Conservation (phyloP, 2,329 filamentous ascomycete genomes). For the Chalara sp. region DNA sequence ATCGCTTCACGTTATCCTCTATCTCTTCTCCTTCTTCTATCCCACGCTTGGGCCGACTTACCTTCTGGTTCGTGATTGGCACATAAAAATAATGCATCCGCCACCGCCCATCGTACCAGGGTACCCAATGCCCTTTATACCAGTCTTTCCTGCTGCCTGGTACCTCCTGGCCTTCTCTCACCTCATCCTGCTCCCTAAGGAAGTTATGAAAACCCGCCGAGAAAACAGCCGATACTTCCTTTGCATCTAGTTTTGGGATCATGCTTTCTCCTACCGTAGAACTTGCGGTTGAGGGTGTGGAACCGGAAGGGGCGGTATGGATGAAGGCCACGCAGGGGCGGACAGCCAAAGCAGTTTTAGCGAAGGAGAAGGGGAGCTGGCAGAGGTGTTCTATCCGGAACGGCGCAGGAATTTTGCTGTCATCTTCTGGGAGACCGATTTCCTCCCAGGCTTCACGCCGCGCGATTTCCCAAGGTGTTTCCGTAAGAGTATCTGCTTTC, state of each 20-base stretch:
- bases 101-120: constrained; percentile 76
- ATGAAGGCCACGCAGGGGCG: constrained; percentile 74
- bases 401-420: constrained; percentile 61
- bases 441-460: constrained; percentile 88
- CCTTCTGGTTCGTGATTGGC: constrained; percentile 64
- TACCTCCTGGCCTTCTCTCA: constrained; percentile 25
- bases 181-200: constrained; percentile 53
- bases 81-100: constrained; percentile 88
- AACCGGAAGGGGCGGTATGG: constrained; percentile 42
- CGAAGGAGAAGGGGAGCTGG: constrained; percentile 69
- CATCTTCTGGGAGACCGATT: constrained; percentile 75
- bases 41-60: constrained; percentile 50
- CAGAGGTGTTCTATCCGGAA: constrained; percentile 87
- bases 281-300: constrained; percentile 23
- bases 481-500: constrained; percentile 51
- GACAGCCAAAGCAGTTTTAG: constrained; percentile 67
- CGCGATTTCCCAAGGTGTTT: constrained; percentile 71
- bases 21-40: constrained; percentile 41
- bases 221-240: constrained; percentile 91
- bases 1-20: constrained; percentile 44
- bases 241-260: constrained; percentile 76
- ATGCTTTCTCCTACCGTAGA: constrained; percentile 60
- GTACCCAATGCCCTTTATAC: constrained; percentile 80
- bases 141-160: constrained; percentile 42
- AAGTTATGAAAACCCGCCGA: constrained; percentile 85